Conservation (phyloP, 805 yeast species). For the Barnettozyma vustinii region DNA sequence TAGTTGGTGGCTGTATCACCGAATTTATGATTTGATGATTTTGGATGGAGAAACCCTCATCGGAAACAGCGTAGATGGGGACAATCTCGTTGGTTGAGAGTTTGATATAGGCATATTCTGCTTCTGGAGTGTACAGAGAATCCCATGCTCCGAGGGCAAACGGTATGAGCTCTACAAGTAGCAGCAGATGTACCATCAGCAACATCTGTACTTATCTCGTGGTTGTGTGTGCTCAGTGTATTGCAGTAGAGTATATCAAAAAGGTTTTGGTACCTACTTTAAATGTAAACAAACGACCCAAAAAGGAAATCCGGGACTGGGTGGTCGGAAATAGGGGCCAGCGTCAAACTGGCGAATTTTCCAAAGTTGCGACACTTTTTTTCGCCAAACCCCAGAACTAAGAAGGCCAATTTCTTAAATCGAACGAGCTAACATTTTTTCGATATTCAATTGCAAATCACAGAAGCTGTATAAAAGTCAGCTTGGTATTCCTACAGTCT, state of each 20-base stretch:
- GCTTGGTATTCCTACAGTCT: background rate
- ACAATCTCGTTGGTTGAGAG: slow-evolving; percentile 19
- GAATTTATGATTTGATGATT: background rate
- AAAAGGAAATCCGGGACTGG: background rate
- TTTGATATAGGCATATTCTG: slow-evolving; percentile 16
- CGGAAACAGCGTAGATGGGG: slow-evolving; percentile 9
- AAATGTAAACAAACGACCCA: slow-evolving; percentile 8
- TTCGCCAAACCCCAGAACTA: background rate
- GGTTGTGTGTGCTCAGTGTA: background rate
- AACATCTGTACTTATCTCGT: background rate
- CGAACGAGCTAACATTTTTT: background rate
- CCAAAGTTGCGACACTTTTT: background rate
- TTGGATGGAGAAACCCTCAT: background rate
- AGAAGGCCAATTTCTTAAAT: background rate
- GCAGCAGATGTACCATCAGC: background rate
- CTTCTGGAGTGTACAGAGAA: slow-evolving; percentile 16
- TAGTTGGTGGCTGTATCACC: slow-evolving; percentile 15
- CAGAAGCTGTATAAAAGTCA: background rate
- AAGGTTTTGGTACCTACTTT: background rate
- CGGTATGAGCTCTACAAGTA: background rate
- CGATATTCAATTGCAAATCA: background rate
- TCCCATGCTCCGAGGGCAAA: slow-evolving; percentile 9
- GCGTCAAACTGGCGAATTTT: background rate
- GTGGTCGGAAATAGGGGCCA: background rate
- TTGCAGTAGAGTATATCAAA: background rate